phyloP scores from a whole-genome alignment of 805 yeast genomes.

The Lipomyces mesembrius region DNA sequence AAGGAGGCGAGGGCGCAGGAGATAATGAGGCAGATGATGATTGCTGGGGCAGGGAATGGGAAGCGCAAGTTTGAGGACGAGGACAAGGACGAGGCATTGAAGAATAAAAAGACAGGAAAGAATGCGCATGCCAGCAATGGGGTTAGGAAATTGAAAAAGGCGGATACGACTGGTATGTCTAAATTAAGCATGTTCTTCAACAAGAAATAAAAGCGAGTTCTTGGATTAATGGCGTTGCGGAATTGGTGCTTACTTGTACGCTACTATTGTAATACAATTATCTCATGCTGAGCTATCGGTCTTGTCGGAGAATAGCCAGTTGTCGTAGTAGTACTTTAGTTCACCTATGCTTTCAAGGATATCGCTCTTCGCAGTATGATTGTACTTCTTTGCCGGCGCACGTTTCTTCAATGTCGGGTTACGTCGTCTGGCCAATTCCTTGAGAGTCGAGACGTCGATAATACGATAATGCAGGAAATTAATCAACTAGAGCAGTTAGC shows the following conservation, averaged over 20 bases:
- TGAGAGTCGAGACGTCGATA: slow-evolving; percentile 85
- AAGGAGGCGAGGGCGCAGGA: slow-evolving; percentile 35
- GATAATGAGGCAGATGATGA: slow-evolving; percentile 32
- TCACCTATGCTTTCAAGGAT: slow-evolving; percentile 88
- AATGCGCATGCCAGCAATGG: slow-evolving; percentile 22
- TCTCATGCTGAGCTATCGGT: neutral
- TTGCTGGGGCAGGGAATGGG: slow-evolving; percentile 10
- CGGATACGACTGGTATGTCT: slow-evolving; percentile 39
- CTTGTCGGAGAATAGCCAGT: slow-evolving; percentile 52
- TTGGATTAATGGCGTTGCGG: neutral
- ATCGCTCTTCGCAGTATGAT: slow-evolving; percentile 88
- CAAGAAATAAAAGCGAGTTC: slow-evolving; percentile 25
- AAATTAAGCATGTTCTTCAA: slow-evolving; percentile 46
- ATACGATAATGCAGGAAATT: slow-evolving; percentile 71
- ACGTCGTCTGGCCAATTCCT: slow-evolving; percentile 80
- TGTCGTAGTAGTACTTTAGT: slow-evolving; percentile 71
- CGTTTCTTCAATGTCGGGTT: slow-evolving; percentile 63
- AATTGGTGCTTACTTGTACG: no score
- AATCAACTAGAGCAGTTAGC: slow-evolving; percentile 50
- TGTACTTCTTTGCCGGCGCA: slow-evolving; percentile 66
- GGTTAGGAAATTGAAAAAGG: slow-evolving; percentile 33
- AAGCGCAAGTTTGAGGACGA: slow-evolving; percentile 26
- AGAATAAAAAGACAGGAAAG: slow-evolving; percentile 21
- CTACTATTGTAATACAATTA: neutral
- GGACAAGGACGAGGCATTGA: slow-evolving; percentile 21